Evolutionary conservation across 2,329 filamentous ascomycete species (phyloP), one percentile per base, ranked within the genome.

Genomic region (Fusarium buharicum): DNA sequence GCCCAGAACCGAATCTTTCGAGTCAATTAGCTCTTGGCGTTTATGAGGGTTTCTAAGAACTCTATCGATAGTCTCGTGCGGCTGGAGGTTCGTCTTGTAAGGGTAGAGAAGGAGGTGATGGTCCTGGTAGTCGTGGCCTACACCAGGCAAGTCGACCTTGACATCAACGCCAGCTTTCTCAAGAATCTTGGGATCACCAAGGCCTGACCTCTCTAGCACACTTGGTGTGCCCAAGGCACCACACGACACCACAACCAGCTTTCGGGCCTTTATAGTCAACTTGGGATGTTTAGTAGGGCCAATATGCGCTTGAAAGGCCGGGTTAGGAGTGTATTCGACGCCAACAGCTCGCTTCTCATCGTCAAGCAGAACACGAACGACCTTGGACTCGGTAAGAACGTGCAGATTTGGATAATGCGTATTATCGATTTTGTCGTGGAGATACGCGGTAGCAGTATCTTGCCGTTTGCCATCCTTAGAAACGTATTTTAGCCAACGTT

Each of bases 201-300:
- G 67, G 8, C 87, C 87, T 1, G 87, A 90, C 17, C 87, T 76
- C 69, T 90, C 86, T 0, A 90, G 79, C 2, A 90, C 78, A 0
- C 75, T 72, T 0, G 86, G 84, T 0, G 84, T 84, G 2, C 82
- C 81, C 6, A 81, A 76, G 0, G 84, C 79, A 11, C 85, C 85
- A 5, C 66, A 81, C 68, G 73, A 73, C 0, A 75, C 64, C 0
- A 76, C 62, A 0, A 76, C 73, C 0, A 72, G 59, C 37, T 70
- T 75, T 7, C 59, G 67, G 1, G 73, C 74, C 48, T 63, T 69
- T 27, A 75, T 46, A 0, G 37, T 62, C 24, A 62, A 41, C 6
- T 58, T 64, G 3, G 55, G 54, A 1, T 57, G 55, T 6, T 61
- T 56, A 1, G 52, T 61, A 3, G 62, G n/a, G 0, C 36, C 46